Percentiles rank a stretch among this genome's conserved stretches.
phyloP scores from a whole-genome alignment of 2,329 filamentous ascomycete genomes.

The Aspergillus fumigatus region DNA sequence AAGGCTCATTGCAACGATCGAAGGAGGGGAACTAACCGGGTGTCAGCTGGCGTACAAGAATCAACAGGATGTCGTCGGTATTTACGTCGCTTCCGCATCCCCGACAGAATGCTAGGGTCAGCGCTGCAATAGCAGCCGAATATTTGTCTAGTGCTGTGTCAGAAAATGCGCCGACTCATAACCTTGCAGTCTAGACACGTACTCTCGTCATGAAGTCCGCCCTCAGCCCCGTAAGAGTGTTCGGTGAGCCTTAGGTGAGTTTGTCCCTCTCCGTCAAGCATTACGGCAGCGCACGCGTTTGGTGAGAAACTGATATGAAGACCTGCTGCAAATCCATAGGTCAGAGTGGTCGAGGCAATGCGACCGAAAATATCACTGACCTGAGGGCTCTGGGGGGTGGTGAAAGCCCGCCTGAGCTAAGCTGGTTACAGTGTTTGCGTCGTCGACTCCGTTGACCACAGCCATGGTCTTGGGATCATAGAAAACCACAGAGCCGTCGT shows the following conservation, averaged over 20 bases:
- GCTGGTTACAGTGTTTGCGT: constrained; percentile 62
- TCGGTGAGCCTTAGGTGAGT: constrained; percentile 36
- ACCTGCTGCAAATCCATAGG: constrained; percentile 21
- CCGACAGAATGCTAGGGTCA: constrained; percentile 52
- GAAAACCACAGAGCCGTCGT: constrained; percentile 77
- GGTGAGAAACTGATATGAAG: constrained; percentile 42
- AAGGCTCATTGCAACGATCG: constrained; percentile 26
- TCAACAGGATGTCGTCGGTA: constrained; percentile 67
- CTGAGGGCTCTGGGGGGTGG: constrained; percentile 62
- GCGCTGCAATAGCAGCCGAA: constrained; percentile 55
- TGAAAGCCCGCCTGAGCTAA: constrained; percentile 74
- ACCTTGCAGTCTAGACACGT: constrained; percentile 10
- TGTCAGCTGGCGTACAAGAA: constrained; percentile 52
- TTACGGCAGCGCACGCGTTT: constrained; percentile 38
- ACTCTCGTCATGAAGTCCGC: constrained; percentile 36
- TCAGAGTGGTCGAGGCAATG: neutral
- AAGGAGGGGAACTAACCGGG: constrained; percentile 36
- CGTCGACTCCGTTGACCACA: constrained; percentile 60
- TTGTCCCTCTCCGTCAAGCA: constrained; percentile 36
- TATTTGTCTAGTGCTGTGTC: constrained; percentile 30
- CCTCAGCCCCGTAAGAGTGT: constrained; percentile 36
- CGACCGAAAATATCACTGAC: constrained; percentile 32
- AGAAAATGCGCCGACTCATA: neutral
- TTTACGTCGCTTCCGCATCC: constrained; percentile 47
- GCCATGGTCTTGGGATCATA: constrained; percentile 71